These are phyloP conservation scores for Flaveria floridana DNA, from an alignment of 140 eudicot species.

Conservation along the genomic window DNA sequence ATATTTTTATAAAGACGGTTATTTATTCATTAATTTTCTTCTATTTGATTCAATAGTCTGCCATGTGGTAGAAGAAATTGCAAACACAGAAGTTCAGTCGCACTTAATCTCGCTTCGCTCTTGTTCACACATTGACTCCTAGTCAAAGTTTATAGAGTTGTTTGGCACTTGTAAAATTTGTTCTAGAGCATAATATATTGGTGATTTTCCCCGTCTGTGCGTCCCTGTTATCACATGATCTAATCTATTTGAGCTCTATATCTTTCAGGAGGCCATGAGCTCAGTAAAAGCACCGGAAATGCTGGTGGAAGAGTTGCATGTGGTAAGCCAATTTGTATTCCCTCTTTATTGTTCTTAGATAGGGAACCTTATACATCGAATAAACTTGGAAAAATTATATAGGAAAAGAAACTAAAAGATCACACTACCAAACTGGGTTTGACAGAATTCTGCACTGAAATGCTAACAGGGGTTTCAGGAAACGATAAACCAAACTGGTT, in stretches of 20 bases:
- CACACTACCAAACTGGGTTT: background rate
- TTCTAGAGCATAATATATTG: too few relatives aligned
- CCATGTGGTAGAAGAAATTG: background rate
- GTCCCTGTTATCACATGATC: background rate
- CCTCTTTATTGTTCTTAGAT: background rate
- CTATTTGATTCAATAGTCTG: background rate
- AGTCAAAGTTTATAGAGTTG: background rate
- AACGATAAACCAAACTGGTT: background rate
- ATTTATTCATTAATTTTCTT: background rate
- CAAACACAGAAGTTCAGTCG: too few relatives aligned
- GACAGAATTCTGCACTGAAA: background rate
- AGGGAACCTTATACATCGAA: background rate
- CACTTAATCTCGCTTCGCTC: too few relatives aligned
- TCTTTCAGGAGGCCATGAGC: constrained; percentile 87
- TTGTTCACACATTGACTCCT: too few relatives aligned
- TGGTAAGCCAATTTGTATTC: constrained; percentile 46
- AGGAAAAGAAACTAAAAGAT: background rate
- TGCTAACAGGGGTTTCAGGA: background rate
- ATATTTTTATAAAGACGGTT: background rate
- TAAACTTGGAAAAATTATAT: background rate
- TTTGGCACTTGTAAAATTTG: background rate
- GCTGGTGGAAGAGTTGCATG: constrained; percentile 99
- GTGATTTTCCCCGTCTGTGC: background rate
- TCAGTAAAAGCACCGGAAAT: constrained; percentile 96
- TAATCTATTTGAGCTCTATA: background rate